These are phyloP conservation scores for Chlamydomonas schloesseri DNA, from an alignment of 139 green algal genomes.

Conservation along the genomic window DNA sequence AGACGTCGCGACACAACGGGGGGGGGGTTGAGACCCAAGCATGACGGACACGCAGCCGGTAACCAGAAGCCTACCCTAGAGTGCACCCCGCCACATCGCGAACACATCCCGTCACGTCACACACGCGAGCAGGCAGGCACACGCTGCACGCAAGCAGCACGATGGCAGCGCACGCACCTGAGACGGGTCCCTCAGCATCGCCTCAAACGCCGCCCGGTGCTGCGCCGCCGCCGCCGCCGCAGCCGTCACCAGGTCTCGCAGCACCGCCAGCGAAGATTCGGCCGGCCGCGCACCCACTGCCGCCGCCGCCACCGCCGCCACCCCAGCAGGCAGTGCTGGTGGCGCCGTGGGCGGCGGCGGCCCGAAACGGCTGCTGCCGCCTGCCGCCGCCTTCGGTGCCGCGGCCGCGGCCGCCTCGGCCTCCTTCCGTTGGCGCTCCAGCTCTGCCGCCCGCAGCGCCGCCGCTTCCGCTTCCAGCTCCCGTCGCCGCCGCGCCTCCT, in stretches of 20 bases:
- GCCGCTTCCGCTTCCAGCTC: not conserved
- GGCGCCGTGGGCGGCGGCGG: not conserved
- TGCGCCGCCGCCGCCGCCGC: conserved; percentile 37
- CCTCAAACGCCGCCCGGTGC: conserved; percentile 39
- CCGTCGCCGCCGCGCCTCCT: not conserved
- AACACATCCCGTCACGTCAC: no score
- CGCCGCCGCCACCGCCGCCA: not conserved
- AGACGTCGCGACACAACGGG: no score
- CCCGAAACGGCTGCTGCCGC: no score
- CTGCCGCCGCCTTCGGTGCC: no score
- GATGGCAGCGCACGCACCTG: no score
- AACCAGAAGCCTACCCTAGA: no score
- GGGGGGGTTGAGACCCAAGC: no score
- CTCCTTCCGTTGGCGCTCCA: not conserved
- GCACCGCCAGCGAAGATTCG: not conserved
- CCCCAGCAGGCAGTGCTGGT: not conserved
- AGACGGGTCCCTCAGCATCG: conserved; percentile 22
- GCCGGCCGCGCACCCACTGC: not conserved
- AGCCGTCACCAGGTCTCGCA: conserved; percentile 32
- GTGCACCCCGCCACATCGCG: no score
- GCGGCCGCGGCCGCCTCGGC: not conserved
- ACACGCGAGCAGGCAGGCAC: no score
- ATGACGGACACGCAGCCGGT: no score
- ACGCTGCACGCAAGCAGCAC: no score
- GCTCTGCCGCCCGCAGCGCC: not conserved